Evolutionary conservation across 192 early-diverging fungal genomes (phyloP), one percentile per base, ranked within the genome.

Genomic region (Thamnidium elegans): DNA sequence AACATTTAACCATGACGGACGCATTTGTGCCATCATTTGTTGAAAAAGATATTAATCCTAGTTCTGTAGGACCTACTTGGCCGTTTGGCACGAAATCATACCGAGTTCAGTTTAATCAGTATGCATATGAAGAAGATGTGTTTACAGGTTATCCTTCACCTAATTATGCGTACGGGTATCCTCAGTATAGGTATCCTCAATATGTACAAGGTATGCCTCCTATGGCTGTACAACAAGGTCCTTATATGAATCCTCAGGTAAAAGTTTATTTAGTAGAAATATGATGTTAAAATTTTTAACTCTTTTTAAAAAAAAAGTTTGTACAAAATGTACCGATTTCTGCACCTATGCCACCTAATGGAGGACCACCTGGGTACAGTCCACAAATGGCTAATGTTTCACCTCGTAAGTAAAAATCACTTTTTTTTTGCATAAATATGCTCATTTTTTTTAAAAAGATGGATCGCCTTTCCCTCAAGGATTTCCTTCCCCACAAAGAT

Each of bases 21-120:
- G 72, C 66, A 21, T 75, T 81, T 63, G 68, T 72, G 15, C 71
- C 69, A 7, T 74, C 84, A 3, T 85, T 83, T 52, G 78, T 79
- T 53, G 69, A 72, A 8, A 75, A 82, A 39, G 32, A 67, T 7
- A 58, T 66, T 0, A 56, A 54, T 53, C 78, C 84, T 23, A 70
- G 56, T 61, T 36, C 74, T 26, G 65, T 79, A 55, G 75, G 72
- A 15, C 84, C 86, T 15, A 83, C 70, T 9, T 87, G 86, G 86
- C 76, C 78, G 13, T 83, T 78, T 66, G 86, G 86, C 6, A 67
- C 63, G 14, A 67, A 70, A 34, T 59, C 81, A 20, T 87, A 81
- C 63, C 67, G 79, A 46, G 76, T 81, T 42, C 74, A 85, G 53
- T 83, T 84, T 63, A 64, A 67, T 20, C 70, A 78, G 21, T 77